phyloP scores from a whole-genome alignment of 2,329 filamentous ascomycete genomes.

The Cercospora sp. region DNA sequence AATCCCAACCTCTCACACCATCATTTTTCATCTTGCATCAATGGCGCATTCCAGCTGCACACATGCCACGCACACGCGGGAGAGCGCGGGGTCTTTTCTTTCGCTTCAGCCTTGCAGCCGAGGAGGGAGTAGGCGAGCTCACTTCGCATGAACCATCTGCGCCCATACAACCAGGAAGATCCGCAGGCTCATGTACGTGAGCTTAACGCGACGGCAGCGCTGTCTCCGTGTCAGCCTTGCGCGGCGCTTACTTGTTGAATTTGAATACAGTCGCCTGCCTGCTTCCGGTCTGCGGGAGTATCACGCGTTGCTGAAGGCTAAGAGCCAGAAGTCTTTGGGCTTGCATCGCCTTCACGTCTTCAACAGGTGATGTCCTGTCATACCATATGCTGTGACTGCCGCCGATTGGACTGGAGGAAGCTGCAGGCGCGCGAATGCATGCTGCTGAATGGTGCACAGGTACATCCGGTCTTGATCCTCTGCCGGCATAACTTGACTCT shows the following conservation, averaged over 20 bases:
- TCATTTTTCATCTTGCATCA: not conserved
- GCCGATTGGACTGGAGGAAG: not conserved
- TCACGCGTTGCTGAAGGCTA: not conserved
- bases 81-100: not conserved
- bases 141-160: not conserved
- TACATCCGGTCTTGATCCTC: too few relatives aligned
- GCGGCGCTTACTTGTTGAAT: too few relatives aligned
- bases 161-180: not conserved
- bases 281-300: not conserved
- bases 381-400: not conserved
- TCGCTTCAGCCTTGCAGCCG: constrained; percentile 6
- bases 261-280: too few relatives aligned
- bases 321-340: not conserved
- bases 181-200: not conserved
- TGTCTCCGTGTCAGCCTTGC: too few relatives aligned
- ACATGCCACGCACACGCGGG: not conserved
- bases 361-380: not conserved
- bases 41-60: not conserved
- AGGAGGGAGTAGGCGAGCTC: not conserved
- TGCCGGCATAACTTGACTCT: too few relatives aligned
- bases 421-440: not conserved
- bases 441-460: too few relatives aligned
- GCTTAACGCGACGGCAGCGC: not conserved
- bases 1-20: too few relatives aligned
- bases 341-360: not conserved